Base-by-base conservation (phyloP, 1,139 yeast genomes). In the Kurtzmaniella quercitrusa region DNA sequence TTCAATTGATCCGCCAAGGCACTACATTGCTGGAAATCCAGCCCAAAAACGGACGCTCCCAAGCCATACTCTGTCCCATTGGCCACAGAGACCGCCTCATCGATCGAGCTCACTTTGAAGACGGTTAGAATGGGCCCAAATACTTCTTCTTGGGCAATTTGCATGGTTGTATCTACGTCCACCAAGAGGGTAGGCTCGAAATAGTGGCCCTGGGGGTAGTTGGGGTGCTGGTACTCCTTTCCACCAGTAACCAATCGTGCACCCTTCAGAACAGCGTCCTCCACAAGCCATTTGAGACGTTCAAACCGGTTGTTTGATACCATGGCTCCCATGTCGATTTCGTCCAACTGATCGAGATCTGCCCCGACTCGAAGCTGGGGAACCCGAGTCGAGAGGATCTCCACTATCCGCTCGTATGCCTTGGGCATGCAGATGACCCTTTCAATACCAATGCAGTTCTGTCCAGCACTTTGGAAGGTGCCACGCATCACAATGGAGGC, bases 381-480 rank as follows among this genome's bases (percentile, higher is more conserved):
- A 29, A 93, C 79, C 47, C 94, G 73, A 34, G 70, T 64, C 2
- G 75, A 56, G 39, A 93, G 68, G 10, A 80, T 76, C 0, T 70
- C 65, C 1, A 82, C 81, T 38, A 93, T 66, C 38, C 65, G 57
- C 25, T 80, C 82, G 62, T 93, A 91, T 33, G 81, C 78, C 40
- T 71, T 68, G 2, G 83, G 85, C 44, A 82, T 70, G 39, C 90
- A 89, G 49, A 93, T 84, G 3, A 93, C 95, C 50, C 98, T 75
- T 65, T 93, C 98, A 45, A 93, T 86, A 38, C 98, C 98, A 59
- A 93, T 93, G 67, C 98, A 93, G 60, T 93, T 93, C 62, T 93
- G 98, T 9, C 98, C 98, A 0, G 96, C 88, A 46, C 96, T 86
- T 65, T 93, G 98, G 69, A 90, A 93, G 0, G 96, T 85, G 23